Base-by-base conservation (phyloP, 2,329 filamentous ascomycete species). In the Ophiostoma sp. region DNA sequence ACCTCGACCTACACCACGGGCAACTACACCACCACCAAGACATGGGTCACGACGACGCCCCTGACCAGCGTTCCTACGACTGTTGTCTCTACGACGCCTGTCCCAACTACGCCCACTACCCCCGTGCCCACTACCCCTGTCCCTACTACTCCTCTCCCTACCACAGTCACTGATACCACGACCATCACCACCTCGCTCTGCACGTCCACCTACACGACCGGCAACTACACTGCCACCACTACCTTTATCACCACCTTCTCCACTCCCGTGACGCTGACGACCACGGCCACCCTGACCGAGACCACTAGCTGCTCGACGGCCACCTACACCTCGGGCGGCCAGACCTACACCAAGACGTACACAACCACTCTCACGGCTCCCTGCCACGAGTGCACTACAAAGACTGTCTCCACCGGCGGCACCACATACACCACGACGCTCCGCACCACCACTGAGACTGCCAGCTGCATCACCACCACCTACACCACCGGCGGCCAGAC, bases 401-500 rank as follows among this genome's bases (percentile, higher is more conserved):
- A 64, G 45, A 66, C 67, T 11, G 55, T 60, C n/a, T 55, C 52
- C 7, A 68, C 67, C 4, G 45, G 16, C 36, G 69, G 70, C 49
- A 49, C 64, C 60, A 71, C 69, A 16, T 70, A 60, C 44, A 60
- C 52, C 38, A 68, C 69, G 14, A 69, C 68, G 5, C 62, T 67
- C 36, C 55, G 49, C 49, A 55, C 49, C 11, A 9, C 49, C 49
- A 55, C 49, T 2, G 49, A 55, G 49, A 55, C 49, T 55, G 49
- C 49, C 49, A 55, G 49, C 49, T 55, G 18, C 49, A 55, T 55
- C n/a, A 55, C 49, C 49, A 55, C 49, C 14, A 49, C 47, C 14
- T 55, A 55, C 49, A 55, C 49, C n/a, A 55, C 49, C 3, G 49
- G 49, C 49, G 49, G 49, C n/a, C 49, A 55, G 49, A 71, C 69